These are phyloP conservation scores for Claviceps spartinae DNA, from an alignment of 2,329 filamentous ascomycete species.

Conservation along the genomic window DNA sequence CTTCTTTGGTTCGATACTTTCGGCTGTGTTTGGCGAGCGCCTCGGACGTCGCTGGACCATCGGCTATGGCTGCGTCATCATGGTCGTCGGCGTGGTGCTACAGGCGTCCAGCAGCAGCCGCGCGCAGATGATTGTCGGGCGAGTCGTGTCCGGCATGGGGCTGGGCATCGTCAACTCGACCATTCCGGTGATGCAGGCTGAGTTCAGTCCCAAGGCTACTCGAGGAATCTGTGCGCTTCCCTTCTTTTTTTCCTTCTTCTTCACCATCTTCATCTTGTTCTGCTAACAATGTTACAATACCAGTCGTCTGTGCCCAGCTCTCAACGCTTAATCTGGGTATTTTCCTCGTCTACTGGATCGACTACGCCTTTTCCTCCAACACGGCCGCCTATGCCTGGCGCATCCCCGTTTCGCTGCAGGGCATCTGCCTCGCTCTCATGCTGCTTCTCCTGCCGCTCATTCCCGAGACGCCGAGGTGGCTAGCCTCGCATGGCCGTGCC, in stretches of 20 bases:
- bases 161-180: constrained; percentile 2
- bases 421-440: constrained; percentile 26
- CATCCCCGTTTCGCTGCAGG: constrained; percentile 27
- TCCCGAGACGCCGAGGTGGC: constrained; percentile 30
- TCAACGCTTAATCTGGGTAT: constrained; percentile 34
- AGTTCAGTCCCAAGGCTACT: constrained; percentile 26
- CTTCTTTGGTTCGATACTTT: constrained; percentile 14
- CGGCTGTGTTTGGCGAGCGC: constrained; percentile 22
- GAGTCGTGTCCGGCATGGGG: constrained; percentile 28
- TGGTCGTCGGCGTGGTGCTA: constrained; percentile 31
- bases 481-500: constrained; percentile 23
- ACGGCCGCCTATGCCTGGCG: constrained; percentile 23
- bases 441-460: constrained; percentile 23
- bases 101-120: constrained; percentile 30
- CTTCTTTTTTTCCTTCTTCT: neutral
- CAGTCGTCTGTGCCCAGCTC: constrained; percentile 31
- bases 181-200: constrained; percentile 25
- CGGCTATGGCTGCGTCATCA: constrained; percentile 26
- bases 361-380: constrained; percentile 25
- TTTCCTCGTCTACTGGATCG: constrained; percentile 31
- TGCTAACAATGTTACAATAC: neutral
- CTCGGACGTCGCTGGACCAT: constrained; percentile 31
- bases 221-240: constrained; percentile 18
- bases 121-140: constrained; percentile 30
- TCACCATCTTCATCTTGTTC: neutral